These are phyloP conservation scores for Colletotrichum phormii DNA, from an alignment of 2,329 filamentous ascomycete genomes.

Conservation along the genomic window DNA sequence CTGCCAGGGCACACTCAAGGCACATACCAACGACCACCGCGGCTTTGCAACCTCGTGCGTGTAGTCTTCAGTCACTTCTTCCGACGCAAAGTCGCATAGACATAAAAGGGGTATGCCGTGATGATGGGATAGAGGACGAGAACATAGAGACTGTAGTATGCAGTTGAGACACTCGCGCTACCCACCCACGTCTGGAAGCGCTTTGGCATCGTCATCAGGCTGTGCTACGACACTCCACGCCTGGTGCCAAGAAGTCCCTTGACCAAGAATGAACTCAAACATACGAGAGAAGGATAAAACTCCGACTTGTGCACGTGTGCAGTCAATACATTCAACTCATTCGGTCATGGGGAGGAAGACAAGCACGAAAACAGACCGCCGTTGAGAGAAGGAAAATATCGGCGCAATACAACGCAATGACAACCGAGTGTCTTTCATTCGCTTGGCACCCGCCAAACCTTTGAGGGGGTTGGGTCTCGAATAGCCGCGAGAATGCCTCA, in stretches of 20 bases:
- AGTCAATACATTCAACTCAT: background rate
- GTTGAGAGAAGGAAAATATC: background rate
- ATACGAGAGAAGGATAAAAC: background rate
- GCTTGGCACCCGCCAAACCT: background rate
- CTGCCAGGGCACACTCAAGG: background rate
- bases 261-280: background rate
- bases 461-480: background rate
- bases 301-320: background rate
- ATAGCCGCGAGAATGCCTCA: background rate
- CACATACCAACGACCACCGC: background rate
- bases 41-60: background rate
- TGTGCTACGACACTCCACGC: slow-evolving; percentile 1
- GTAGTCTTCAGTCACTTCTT: background rate
- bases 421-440: background rate
- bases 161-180: background rate
- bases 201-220: slow-evolving; percentile 10
- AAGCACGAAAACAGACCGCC: background rate
- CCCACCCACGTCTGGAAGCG: background rate
- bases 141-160: background rate
- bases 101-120: background rate
- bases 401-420: slow-evolving; percentile 2
- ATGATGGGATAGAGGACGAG: background rate
- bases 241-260: slow-evolving; percentile 12
- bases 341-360: background rate
- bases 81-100: background rate